phyloP scores from a whole-genome alignment of 495 filamentous ascomycete genomes.

The Pseudomonodictys pantanalensis region DNA sequence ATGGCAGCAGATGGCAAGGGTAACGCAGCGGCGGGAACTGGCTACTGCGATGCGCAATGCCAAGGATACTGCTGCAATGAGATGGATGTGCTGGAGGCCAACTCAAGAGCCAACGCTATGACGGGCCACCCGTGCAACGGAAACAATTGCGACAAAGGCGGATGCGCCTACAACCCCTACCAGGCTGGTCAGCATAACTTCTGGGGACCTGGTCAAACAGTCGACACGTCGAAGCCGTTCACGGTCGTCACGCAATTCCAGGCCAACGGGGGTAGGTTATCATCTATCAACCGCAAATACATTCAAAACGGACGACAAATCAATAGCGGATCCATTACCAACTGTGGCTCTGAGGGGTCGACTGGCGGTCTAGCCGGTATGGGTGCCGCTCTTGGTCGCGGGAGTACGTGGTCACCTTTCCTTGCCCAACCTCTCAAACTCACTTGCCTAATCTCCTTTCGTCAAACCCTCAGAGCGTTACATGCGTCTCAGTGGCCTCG shows the following conservation, averaged over 20 bases:
- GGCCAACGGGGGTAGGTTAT: constrained; percentile 54
- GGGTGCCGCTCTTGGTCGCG: constrained; percentile 47
- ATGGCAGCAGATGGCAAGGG: constrained; percentile 58
- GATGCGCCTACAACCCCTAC: constrained; percentile 78
- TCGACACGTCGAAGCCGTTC: constrained; percentile 61
- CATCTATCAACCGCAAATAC: constrained; percentile 69
- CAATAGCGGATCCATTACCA: constrained; percentile 28
- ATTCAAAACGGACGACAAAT: constrained; percentile 65
- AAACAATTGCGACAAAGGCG: constrained; percentile 65
- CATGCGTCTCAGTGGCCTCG: constrained; percentile 4
- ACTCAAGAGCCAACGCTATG: constrained; percentile 54
- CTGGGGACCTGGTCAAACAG: constrained; percentile 58
- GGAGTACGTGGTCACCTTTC: constrained; percentile 41
- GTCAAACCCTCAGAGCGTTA: constrained; percentile 3
- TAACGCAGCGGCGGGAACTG: constrained; percentile 61
- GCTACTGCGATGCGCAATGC: constrained; percentile 71
- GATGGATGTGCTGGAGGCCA: constrained; percentile 72
- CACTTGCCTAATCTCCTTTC: constrained; percentile 6
- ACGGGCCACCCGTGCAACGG: constrained; percentile 65
- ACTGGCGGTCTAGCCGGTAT: constrained; percentile 32
- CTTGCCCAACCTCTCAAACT: constrained; percentile 12
- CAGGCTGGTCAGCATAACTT: constrained; percentile 61
- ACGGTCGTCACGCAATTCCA: constrained; percentile 74
- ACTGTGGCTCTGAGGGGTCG: constrained; percentile 21
- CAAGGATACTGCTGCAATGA: constrained; percentile 68